Conservation (phyloP, 306 rosid genomes). For the Acacia melanoxylon region DNA sequence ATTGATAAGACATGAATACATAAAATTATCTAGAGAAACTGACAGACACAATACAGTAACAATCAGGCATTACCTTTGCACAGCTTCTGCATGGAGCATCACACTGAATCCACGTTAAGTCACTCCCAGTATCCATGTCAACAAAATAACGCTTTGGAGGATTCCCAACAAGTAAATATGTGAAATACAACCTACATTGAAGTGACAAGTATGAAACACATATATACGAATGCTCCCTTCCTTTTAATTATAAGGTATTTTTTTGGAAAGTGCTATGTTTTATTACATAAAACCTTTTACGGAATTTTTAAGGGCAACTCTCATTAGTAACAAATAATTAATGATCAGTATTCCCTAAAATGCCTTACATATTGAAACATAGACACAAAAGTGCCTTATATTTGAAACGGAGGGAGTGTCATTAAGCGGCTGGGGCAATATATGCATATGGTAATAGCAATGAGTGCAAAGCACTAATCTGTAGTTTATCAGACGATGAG, state of each 20-base stretch:
- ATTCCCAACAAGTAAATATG: slow-evolving; percentile 59
- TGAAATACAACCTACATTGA: slow-evolving; percentile 64
- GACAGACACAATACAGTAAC: not conserved
- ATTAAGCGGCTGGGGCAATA: not conserved
- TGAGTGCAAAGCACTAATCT: slow-evolving; percentile 8
- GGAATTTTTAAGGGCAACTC: not conserved
- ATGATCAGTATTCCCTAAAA: not conserved
- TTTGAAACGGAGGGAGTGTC: not conserved
- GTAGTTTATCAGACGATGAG: slow-evolving; percentile 22
- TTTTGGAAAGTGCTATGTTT: not conserved
- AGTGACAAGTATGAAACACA: slow-evolving; percentile 18
- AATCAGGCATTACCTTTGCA: slow-evolving; percentile 57
- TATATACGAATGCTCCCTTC: not conserved
- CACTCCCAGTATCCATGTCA: slow-evolving; percentile 89
- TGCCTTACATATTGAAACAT: not conserved
- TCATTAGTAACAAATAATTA: not conserved
- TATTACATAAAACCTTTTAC: not conserved
- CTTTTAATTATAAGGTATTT: too few species aligned
- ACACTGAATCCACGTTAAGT: slow-evolving; percentile 86
- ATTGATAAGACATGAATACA: not conserved
- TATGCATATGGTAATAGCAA: not conserved
- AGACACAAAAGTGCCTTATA: not conserved
- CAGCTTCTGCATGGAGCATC: slow-evolving; percentile 88
- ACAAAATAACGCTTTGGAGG: slow-evolving; percentile 77
- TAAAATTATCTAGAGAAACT: slow-evolving; percentile 14